Evolutionary conservation across 768 basidiomycete genomes (phyloP).

Genomic region (Baorangia bicolor): DNA sequence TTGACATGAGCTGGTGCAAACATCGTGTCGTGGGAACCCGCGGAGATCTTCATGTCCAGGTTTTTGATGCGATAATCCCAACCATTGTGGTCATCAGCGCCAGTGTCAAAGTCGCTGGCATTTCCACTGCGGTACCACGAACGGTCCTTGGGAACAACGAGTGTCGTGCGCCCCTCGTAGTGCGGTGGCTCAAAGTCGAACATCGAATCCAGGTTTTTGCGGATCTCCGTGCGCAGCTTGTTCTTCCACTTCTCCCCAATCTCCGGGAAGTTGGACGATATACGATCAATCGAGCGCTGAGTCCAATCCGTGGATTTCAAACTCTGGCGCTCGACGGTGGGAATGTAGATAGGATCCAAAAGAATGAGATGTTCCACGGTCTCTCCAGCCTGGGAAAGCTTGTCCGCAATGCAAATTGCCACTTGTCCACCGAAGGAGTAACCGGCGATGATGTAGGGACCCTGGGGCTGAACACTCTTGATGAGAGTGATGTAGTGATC

Average conservation of each 20-base stretch:
- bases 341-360: constrained; percentile 33
- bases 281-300: constrained; percentile 31
- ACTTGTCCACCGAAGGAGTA: constrained; percentile 33
- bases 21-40: constrained; percentile 32
- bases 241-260: constrained; percentile 33
- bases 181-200: constrained; percentile 31
- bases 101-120: constrained; percentile 31
- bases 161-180: constrained; percentile 24
- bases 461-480: constrained; percentile 24
- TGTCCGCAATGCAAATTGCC: constrained; percentile 28
- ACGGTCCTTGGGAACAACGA: constrained; percentile 32
- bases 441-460: constrained; percentile 27
- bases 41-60: constrained; percentile 27
- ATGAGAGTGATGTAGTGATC: constrained; percentile 33
- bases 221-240: constrained; percentile 30
- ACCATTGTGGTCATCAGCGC: constrained; percentile 31
- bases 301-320: constrained; percentile 33
- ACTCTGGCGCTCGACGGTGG: constrained; percentile 25
- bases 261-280: constrained; percentile 31
- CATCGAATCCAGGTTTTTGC: constrained; percentile 34
- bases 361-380: constrained; percentile 26
- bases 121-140: constrained; percentile 33
- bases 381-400: constrained; percentile 24
- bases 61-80: constrained; percentile 30
- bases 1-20: constrained; percentile 34